Evolutionary conservation across 768 basidiomycete species (phyloP), one percentile per base, ranked within the genome.

Genomic region (Pleurotus platypus): DNA sequence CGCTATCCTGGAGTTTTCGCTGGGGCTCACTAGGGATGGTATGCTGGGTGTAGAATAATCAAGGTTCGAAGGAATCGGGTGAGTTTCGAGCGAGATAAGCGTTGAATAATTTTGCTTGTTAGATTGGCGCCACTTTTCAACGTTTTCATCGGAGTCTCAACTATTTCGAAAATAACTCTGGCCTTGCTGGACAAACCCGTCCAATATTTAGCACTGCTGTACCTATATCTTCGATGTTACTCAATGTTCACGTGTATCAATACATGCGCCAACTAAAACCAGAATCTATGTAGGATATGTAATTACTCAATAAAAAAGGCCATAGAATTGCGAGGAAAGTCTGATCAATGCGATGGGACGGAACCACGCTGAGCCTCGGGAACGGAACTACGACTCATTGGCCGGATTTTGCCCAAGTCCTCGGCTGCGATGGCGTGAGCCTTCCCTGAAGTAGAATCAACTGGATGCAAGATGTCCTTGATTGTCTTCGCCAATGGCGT

Each of bases 401-500:
- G 39, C 16, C 20, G 18, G 51, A 16, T 42, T 42, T 54, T 18
- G 51, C 12, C 16, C 38, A 20, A 27, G 30, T 37, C 15, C 16
- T 37, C 15, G 18, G 16, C 35, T 15, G 18, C 50, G 37, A 22
- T 6, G 16, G 39, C 15, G 9, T 22, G 3, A 35, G 11, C 11
- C 9, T 35, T 35, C 30, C 9, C 30, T 35, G 30, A 11, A 35
- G 51, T 15, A 9, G 38, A 1, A 8, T 42, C 43, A 20, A 15
- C 43, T 9, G 43, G 53, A 5, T 53, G 46, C 59, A 81, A 62
- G 13, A 77, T 66, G 16, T 69, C 62, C 0, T 78, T 67, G 60
- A 90, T 87, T 22, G 68, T 67, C 2, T 69, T 67, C 16, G 84
- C 79, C 30, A 87, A 73, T 4, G 79, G 73, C 2, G 87, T 79